Conservation (phyloP, 805 yeast genomes). For the Yamadazyma phyllophila region DNA sequence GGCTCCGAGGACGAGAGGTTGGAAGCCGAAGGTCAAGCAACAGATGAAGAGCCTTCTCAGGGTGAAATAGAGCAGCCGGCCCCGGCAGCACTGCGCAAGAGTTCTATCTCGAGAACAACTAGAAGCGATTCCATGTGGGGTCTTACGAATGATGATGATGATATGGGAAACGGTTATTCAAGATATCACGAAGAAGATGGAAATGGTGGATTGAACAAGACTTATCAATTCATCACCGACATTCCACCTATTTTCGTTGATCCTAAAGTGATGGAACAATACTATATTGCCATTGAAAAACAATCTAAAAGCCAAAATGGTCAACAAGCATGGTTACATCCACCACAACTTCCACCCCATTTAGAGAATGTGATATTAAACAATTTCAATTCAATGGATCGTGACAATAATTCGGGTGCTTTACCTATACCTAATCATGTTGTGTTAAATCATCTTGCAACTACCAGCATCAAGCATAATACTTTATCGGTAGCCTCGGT, state of each 20-base stretch:
- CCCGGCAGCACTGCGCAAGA: constrained; percentile 21
- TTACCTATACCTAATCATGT: constrained; percentile 94
- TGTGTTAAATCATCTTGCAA: constrained; percentile 90
- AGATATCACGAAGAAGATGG: constrained; percentile 66
- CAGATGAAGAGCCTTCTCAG: constrained; percentile 7
- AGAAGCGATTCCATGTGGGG: constrained; percentile 63
- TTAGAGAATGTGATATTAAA: constrained; percentile 90
- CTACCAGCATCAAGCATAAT: constrained; percentile 90
- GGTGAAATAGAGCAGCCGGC: constrained; percentile 7
- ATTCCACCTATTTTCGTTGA: constrained; percentile 85
- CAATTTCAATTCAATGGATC: constrained; percentile 55
- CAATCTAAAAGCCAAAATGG: constrained; percentile 57
- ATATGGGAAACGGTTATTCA: constrained; percentile 79
- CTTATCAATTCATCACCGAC: constrained; percentile 53
- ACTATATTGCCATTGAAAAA: constrained; percentile 71
- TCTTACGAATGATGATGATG: constrained; percentile 66
- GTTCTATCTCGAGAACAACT: constrained; percentile 27
- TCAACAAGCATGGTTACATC: constrained; percentile 71
- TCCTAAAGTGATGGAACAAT: constrained; percentile 84
- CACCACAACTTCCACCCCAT: constrained; percentile 97
- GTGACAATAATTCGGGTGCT: constrained; percentile 83
- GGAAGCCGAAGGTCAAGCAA: constrained; percentile 10
- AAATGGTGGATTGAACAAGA: constrained; percentile 10
- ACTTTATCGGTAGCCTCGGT: constrained; percentile 92
- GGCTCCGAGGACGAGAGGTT: constrained; percentile 16